Conservation (phyloP, 2,329 filamentous ascomycete species). For the Microdochium nivale region DNA sequence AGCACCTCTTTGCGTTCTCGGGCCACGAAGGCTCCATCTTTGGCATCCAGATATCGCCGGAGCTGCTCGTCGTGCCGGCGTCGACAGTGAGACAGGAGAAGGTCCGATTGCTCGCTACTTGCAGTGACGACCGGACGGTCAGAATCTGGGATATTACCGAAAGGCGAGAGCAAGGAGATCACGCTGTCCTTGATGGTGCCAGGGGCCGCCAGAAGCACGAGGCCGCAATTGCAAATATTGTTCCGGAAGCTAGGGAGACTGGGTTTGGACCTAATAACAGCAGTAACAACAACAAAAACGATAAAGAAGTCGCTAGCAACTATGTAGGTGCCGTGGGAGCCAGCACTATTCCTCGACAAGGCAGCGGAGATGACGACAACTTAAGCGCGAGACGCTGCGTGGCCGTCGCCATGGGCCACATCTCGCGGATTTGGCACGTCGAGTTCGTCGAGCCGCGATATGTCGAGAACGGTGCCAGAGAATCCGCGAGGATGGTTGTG, state of each 20-base stretch:
- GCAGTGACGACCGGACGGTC: constrained; percentile 89
- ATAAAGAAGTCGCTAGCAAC: background rate
- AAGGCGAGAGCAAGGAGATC: constrained; percentile 17
- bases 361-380: constrained; percentile 15
- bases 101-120: constrained; percentile 70
- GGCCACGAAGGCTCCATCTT: constrained; percentile 92
- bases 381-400: constrained; percentile 33
- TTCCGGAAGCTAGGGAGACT: constrained; percentile 42
- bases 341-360: background rate
- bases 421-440: constrained; percentile 84
- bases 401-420: constrained; percentile 75
- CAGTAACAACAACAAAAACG: background rate
- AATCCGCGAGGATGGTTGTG: constrained; percentile 16
- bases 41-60: constrained; percentile 68
- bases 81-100: constrained; percentile 17
- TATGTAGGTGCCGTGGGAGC: no score
- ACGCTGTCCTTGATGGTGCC: background rate
- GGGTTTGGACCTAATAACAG: constrained; percentile 35
- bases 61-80: constrained; percentile 21
- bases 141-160: constrained; percentile 77
- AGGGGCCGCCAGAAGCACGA: constrained; percentile 13
- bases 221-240: constrained; percentile 12
- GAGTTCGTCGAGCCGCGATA: constrained; percentile 40
- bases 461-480: background rate
- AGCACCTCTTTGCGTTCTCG: constrained; percentile 44